Percentiles rank a stretch among this genome's conserved stretches.
Conservation (phyloP, 1,139 yeast species). For the Hemisphaericaspora xylanilytica region DNA sequence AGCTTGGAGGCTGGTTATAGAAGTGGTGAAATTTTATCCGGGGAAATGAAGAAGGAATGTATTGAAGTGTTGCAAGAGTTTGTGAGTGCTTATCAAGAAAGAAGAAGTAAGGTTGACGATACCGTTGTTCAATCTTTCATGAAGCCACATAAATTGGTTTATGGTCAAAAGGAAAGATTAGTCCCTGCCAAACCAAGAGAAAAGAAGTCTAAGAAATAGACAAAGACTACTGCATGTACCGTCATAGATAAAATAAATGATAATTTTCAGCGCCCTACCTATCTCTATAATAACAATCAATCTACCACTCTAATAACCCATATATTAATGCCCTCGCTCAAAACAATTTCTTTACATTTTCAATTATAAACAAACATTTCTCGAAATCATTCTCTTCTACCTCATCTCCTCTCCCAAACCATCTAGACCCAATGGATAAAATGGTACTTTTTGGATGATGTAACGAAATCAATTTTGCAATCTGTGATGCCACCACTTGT, state of each 20-base stretch:
- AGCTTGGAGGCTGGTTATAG: slow-evolving; percentile 64
- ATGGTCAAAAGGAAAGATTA: slow-evolving; percentile 68
- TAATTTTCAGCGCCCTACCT: neutral
- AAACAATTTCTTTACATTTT: slow-evolving; percentile 27
- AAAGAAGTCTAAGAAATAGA: slow-evolving; percentile 19
- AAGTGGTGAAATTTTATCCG: slow-evolving; percentile 81
- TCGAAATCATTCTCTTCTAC: slow-evolving; percentile 36
- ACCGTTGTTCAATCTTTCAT: slow-evolving; percentile 69
- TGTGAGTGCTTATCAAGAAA: slow-evolving; percentile 77
- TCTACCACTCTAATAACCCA: neutral
- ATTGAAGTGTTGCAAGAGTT: slow-evolving; percentile 76
- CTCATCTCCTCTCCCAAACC: slow-evolving; percentile 45
- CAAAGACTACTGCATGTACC: slow-evolving; percentile 3
- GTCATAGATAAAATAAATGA: neutral
- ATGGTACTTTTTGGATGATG: slow-evolving; percentile 33
- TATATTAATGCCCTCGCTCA: neutral
- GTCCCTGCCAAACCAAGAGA: slow-evolving; percentile 65
- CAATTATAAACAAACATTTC: slow-evolving; percentile 41
- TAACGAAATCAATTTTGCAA: slow-evolving; percentile 34
- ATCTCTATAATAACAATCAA: neutral
- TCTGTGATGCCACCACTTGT: slow-evolving; percentile 43
- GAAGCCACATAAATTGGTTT: slow-evolving; percentile 79
- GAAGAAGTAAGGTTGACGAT: slow-evolving; percentile 66
- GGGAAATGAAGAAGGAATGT: slow-evolving; percentile 90
- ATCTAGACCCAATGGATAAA: slow-evolving; percentile 39